Percentiles rank a stretch among this genome's conserved stretches.
Conservation (phyloP, 495 filamentous ascomycete genomes). For the Penicillium daleae region DNA sequence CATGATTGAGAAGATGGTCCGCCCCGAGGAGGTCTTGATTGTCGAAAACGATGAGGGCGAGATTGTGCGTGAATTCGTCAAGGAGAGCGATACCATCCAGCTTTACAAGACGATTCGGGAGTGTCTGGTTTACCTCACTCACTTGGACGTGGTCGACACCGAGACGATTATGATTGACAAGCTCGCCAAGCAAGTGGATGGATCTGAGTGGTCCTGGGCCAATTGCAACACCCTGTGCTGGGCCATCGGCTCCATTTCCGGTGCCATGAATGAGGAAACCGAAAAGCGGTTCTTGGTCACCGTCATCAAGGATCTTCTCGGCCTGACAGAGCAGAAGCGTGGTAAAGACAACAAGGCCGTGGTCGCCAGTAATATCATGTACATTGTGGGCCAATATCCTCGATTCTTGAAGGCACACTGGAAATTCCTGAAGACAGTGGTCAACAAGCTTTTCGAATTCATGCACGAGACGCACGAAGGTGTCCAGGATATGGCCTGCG, state of each 20-base stretch:
- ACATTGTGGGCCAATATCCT: constrained; percentile 98
- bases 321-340: constrained; percentile 97
- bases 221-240: constrained; percentile 99
- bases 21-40: constrained; percentile 97
- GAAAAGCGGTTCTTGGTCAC: constrained; percentile 98
- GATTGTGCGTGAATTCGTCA: constrained; percentile 98
- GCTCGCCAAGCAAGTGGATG: constrained; percentile 90
- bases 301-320: constrained; percentile 98
- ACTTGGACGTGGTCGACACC: constrained; percentile 95
- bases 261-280: constrained; percentile 99
- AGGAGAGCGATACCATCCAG: constrained; percentile 98
- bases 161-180: constrained; percentile 99
- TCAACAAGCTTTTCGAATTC: constrained; percentile 99
- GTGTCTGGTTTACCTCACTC: constrained; percentile 95
- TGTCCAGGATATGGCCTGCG: constrained; percentile 99
- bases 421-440: constrained; percentile 99
- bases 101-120: constrained; percentile 98
- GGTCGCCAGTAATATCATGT: constrained; percentile 99
- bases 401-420: constrained; percentile 98
- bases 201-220: constrained; percentile 96
- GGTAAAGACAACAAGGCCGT: constrained; percentile 99
- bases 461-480: constrained; percentile 99
- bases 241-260: constrained; percentile 98
- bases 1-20: constrained; percentile 99
- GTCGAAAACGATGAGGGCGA: constrained; percentile 99